Percentiles rank a stretch among this genome's conserved stretches.
Conservation (phyloP, 23 red algal species). For the Gracilariopsis chorda region DNA sequence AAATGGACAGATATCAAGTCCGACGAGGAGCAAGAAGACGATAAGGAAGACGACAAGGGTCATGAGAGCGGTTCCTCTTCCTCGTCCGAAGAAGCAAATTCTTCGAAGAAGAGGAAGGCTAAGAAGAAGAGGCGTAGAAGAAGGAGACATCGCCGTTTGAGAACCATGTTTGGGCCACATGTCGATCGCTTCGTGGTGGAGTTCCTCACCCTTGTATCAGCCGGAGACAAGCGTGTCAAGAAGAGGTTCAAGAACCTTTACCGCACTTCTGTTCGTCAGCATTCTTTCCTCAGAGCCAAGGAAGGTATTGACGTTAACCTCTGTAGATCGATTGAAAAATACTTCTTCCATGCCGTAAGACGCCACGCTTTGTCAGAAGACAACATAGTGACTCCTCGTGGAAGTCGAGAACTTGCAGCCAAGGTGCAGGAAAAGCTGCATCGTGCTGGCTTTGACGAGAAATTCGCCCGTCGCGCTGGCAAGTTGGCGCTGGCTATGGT, state of each 20-base stretch:
- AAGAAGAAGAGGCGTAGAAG: neutral
- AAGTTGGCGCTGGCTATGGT: constrained; percentile 8
- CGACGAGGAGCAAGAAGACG: neutral
- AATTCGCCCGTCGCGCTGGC: neutral
- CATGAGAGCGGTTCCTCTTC: neutral
- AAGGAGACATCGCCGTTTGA: neutral
- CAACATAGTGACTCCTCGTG: neutral
- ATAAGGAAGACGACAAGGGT: neutral
- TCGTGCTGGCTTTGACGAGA: constrained; percentile 15
- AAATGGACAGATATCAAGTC: neutral
- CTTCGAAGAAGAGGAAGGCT: neutral
- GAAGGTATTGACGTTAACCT: neutral
- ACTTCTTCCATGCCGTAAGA: constrained; percentile 17
- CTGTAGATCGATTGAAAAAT: constrained; percentile 16
- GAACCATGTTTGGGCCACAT: neutral
- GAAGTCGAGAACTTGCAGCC: neutral
- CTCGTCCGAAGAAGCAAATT: neutral
- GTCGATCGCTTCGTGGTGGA: neutral
- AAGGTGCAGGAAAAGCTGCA: neutral
- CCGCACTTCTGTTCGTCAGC: neutral
- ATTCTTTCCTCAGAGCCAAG: neutral
- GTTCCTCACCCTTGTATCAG: neutral
- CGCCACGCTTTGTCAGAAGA: neutral
- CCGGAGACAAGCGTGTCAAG: neutral
- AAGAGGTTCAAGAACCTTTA: neutral